phyloP scores from a whole-genome alignment of 306 rosid species.

The Rosa chinensis region DNA sequence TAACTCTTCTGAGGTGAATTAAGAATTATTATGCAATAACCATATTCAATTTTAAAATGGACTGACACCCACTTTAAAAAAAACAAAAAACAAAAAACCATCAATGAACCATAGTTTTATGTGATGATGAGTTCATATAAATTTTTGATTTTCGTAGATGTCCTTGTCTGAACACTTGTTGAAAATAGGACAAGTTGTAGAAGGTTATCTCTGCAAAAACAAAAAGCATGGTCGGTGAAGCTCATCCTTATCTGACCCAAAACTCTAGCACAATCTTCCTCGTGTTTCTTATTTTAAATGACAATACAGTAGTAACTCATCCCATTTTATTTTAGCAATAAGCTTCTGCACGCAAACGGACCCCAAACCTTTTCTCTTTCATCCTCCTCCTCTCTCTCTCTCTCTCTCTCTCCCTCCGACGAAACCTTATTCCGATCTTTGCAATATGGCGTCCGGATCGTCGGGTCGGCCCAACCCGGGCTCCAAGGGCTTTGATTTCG shows the following conservation, averaged over 20 bases:
- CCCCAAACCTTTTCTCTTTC: not conserved
- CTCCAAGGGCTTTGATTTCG: constrained; percentile 60
- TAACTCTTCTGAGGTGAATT: too few species aligned
- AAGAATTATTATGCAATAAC: too few species aligned
- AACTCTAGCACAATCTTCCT: too few species aligned
- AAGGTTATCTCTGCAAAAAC: constrained; percentile 18
- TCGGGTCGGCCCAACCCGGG: constrained; percentile 61
- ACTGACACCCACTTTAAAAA: too few species aligned
- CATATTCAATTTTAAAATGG: too few species aligned
- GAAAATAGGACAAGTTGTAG: not conserved
- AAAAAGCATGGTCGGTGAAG: constrained; percentile 39
- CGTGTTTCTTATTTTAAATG: not conserved
- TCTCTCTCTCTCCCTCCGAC: constrained; percentile 1
- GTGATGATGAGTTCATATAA: too few species aligned
- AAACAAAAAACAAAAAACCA: too few species aligned
- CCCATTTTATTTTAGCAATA: not conserved
- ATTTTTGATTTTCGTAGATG: not conserved
- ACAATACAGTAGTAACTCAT: not conserved
- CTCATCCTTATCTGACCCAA: constrained; percentile 33
- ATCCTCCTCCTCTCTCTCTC: not conserved
- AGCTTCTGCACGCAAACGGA: constrained; percentile 21
- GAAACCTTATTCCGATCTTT: constrained; percentile 9
- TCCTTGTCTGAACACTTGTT: not conserved
- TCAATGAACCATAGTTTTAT: too few species aligned
- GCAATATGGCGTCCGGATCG: constrained; percentile 87